Evolutionary conservation across 805 yeast species (phyloP), one percentile per base, ranked within the genome.

Genomic region (Teunomyces pallodes): DNA sequence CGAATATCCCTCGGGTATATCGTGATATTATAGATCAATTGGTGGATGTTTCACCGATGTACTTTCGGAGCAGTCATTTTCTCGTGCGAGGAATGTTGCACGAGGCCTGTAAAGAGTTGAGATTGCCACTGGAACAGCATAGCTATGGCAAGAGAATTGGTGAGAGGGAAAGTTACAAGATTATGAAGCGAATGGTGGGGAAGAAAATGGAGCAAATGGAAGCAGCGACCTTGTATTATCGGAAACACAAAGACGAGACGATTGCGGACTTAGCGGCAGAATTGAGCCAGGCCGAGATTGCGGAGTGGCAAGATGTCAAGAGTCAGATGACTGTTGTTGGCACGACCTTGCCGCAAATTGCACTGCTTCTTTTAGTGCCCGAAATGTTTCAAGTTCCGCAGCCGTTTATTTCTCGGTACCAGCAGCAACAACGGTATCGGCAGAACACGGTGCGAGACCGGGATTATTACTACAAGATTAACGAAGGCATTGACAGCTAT

Each of bases 401-500:
- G 13, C 42, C 35, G 12, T 31, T 42, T 17, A 26, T 46, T 10
- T 16, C 16, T 6, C 29, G 26, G 35, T 44, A 50, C 39, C 43
- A 27, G 9, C 27, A 31, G 38, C 36, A n/a, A 16, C 52, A 53
- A 31, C 31, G 27, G 17, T 41, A 42, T 17, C 48, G 48, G 28
- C 47, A 30, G 29, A 30, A 27, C n/a, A 33, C 43, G 6, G 42
- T 44, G 17, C 45, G 47, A 6, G 27, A 27, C 26, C 50, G 51
- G 40, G 51, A 49, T 8, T 48, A 60, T 1, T 46, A 63, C 41
- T 43, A 40, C 14, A 55, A 65, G 49, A 49, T 66, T 20, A 54
- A 50, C 38, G 46, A 53, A 20, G 69, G 66, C 31, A 57, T 65
- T 9, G 50, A 51, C 26, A 61, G 57, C 44, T 49, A 51, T 43